Evolutionary conservation across 176 grass and related monocot genomes (phyloP).

Genomic region (Pharus latifolius): DNA sequence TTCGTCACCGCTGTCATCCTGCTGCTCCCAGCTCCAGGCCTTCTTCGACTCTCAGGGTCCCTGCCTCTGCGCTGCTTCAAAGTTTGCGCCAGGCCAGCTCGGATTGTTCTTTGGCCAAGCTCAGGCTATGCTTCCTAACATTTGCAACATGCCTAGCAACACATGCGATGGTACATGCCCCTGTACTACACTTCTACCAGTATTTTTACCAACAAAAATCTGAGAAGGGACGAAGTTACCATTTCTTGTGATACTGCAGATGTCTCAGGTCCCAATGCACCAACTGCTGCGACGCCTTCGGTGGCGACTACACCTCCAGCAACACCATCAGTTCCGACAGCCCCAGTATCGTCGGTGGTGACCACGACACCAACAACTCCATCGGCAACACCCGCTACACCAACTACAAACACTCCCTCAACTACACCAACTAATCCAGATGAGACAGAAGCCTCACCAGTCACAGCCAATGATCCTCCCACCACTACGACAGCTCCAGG

Average conservation of each 20-base stretch:
- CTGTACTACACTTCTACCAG: not conserved
- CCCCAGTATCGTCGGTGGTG: not conserved
- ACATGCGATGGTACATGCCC: slow-evolving; percentile 49
- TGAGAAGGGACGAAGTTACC: not conserved
- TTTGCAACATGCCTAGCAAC: slow-evolving; percentile 61
- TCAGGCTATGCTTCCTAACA: slow-evolving; percentile 61
- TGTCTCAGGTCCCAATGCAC: not conserved
- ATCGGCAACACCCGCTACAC: not conserved
- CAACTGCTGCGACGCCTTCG: not conserved
- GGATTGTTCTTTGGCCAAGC: slow-evolving; percentile 55
- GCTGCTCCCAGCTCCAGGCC: slow-evolving; percentile 47
- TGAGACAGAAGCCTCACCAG: not conserved
- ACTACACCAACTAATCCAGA: not conserved
- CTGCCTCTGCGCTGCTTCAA: slow-evolving; percentile 57
- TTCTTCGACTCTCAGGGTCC: slow-evolving; percentile 47
- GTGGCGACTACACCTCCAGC: not conserved
- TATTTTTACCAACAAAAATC: not conserved
- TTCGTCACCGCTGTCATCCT: slow-evolving; percentile 37
- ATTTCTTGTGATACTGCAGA: slow-evolving; percentile 4
- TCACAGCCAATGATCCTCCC: not conserved
- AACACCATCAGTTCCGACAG: not conserved
- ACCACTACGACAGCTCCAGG: not conserved
- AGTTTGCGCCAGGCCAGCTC: slow-evolving; percentile 31
- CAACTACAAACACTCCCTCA: not conserved
- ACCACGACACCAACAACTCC: not conserved